Percentiles rank a stretch among this genome's conserved stretches.
Conservation (phyloP, 2,329 filamentous ascomycete species). For the Onygenales sp. region DNA sequence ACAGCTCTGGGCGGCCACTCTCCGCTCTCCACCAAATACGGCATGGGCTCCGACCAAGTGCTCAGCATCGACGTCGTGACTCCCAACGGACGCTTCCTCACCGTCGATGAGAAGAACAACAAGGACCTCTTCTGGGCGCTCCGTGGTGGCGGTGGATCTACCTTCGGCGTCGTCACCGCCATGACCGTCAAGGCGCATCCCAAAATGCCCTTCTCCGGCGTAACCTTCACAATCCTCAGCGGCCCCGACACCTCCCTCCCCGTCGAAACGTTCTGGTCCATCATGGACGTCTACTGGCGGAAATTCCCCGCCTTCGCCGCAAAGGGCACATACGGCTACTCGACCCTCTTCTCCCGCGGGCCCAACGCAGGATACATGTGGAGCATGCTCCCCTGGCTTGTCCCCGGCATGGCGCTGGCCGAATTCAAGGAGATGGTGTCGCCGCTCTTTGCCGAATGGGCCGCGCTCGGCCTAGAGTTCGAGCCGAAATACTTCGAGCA, state of each 20-base stretch:
- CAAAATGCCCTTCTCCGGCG: constrained; percentile 32
- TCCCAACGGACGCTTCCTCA: constrained; percentile 35
- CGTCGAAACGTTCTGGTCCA: not conserved
- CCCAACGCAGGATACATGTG: constrained; percentile 14
- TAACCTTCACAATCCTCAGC: constrained; percentile 26
- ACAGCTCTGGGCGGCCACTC: constrained; percentile 46
- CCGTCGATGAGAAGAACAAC: constrained; percentile 32
- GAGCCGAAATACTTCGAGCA: constrained; percentile 29
- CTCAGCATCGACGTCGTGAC: constrained; percentile 40
- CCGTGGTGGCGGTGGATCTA: constrained; percentile 38
- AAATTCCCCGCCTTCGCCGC: not conserved
- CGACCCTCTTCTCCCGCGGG: not conserved
- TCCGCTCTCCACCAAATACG: constrained; percentile 41
- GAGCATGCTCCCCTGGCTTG: constrained; percentile 26
- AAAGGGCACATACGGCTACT: not conserved
- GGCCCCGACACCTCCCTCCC: not conserved
- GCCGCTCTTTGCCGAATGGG: constrained; percentile 21
- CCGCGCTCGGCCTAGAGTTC: constrained; percentile 28
- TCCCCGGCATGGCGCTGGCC: constrained; percentile 23
- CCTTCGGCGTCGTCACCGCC: constrained; percentile 45
- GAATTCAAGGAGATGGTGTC: constrained; percentile 26
- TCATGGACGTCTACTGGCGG: not conserved
- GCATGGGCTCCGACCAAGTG: constrained; percentile 44
- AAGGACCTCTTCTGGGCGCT: constrained; percentile 42
- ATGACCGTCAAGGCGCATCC: constrained; percentile 42